Conservation (phyloP, 495 filamentous ascomycete genomes). For the Penicillium antarcticum region DNA sequence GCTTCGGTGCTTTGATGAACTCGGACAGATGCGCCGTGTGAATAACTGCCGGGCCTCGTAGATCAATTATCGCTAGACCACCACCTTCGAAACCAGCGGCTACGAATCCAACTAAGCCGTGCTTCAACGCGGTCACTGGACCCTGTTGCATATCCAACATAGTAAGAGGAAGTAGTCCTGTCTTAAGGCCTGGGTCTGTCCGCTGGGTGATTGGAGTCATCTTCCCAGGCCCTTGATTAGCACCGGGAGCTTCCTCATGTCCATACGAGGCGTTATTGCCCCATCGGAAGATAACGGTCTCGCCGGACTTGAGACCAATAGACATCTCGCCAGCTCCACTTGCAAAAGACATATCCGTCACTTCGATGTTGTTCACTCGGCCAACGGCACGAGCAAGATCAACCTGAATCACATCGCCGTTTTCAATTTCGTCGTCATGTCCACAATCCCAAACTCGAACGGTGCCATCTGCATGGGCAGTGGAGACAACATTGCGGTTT, state of each 20-base stretch:
- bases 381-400: conserved; percentile 83
- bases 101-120: conserved; percentile 89
- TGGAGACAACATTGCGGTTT: conserved; percentile 73
- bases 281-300: conserved; percentile 87
- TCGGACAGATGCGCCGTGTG: conserved; percentile 65
- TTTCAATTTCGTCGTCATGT: conserved; percentile 89
- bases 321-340: conserved; percentile 79
- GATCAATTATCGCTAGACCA: conserved; percentile 73
- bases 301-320: conserved; percentile 74
- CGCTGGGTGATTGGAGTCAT: conserved; percentile 71
- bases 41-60: conserved; percentile 86
- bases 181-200: conserved; percentile 73
- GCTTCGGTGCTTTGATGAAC: conserved; percentile 65
- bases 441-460: conserved; percentile 88
- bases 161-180: conserved; percentile 76
- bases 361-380: conserved; percentile 70
- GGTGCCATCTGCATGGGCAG: conserved; percentile 83
- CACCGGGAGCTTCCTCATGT: conserved; percentile 52
- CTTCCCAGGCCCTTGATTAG: conserved; percentile 49
- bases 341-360: conserved; percentile 72
- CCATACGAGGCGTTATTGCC: conserved; percentile 66
- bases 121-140: conserved; percentile 68
- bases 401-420: conserved; percentile 73
- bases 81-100: conserved; percentile 81
- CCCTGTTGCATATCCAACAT: conserved; percentile 81